Evolutionary conservation across 768 basidiomycete genomes (phyloP).

Genomic region (Boletus reticulatus): DNA sequence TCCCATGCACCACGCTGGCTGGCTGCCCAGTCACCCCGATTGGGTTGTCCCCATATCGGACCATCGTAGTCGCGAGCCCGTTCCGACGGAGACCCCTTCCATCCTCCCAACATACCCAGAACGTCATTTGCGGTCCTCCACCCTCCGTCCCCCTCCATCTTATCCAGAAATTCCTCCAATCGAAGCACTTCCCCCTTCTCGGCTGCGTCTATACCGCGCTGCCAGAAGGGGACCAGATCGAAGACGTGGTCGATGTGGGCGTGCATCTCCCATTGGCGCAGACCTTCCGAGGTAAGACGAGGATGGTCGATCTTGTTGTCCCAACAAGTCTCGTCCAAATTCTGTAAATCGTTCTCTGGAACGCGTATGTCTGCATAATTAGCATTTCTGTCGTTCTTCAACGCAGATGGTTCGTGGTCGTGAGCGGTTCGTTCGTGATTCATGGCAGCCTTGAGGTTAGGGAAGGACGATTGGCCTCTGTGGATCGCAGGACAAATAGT

Average conservation of each 20-base stretch:
- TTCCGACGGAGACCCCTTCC: slow-evolving; percentile 11
- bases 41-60: slow-evolving; percentile 6
- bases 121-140: slow-evolving; percentile 30
- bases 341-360: slow-evolving; percentile 8
- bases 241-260: slow-evolving; percentile 44
- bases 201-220: slow-evolving; percentile 45
- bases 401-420: slow-evolving; percentile 16
- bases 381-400: neutral
- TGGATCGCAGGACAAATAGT: slow-evolving; percentile 29
- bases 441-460: slow-evolving; percentile 29
- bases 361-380: neutral
- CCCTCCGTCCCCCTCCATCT: slow-evolving; percentile 35
- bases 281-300: slow-evolving; percentile 29
- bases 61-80: neutral
- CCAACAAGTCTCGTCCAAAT: slow-evolving; percentile 27
- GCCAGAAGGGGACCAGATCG: slow-evolving; percentile 57
- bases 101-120: slow-evolving; percentile 28
- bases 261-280: slow-evolving; percentile 29
- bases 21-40: slow-evolving; percentile 6
- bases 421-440: slow-evolving; percentile 29
- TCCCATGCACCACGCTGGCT: slow-evolving; percentile 10
- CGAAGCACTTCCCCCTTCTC: slow-evolving; percentile 41
- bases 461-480: slow-evolving; percentile 19
- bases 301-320: slow-evolving; percentile 25
- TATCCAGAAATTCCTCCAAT: slow-evolving; percentile 46